A percentile compares a stretch with the other conserved stretches of the same genome.
Evolutionary conservation across 441 rosid species (phyloP).

Genomic region (Adansonia grandidieri): DNA sequence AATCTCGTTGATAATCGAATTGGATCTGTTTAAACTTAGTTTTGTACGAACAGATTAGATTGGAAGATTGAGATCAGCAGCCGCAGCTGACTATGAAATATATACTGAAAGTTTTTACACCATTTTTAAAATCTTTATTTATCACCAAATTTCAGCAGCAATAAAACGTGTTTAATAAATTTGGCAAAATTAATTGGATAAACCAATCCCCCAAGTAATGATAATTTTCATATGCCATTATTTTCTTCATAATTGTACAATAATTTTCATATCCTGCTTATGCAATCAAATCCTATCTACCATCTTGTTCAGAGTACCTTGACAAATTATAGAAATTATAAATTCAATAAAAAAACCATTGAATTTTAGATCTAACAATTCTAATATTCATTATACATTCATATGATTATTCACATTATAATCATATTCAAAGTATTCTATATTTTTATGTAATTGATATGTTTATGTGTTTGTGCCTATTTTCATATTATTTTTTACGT

Average conservation of each 20-base stretch:
- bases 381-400: no score
- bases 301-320: neutral
- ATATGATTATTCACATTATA: no score
- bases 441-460: no score
- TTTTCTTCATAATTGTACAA: neutral
- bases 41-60: neutral
- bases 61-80: neutral
- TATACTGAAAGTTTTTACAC: no score
- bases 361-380: no score
- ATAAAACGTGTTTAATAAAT: neutral
- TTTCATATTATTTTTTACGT: no score
- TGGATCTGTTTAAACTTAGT: neutral
- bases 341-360: conserved; percentile 5
- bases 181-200: neutral
- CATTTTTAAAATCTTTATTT: no score
- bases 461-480: no score
- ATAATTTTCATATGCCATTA: neutral
- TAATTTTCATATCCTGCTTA: neutral
- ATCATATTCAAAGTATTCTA: no score
- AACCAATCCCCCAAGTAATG: neutral
- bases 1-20: neutral
- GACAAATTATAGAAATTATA: neutral
- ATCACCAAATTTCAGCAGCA: neutral
- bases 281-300: neutral
- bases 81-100: neutral